Percentiles rank a stretch among this genome's conserved stretches.
These are phyloP conservation scores for Helicostylum pulchrum DNA, from an alignment of 192 early-diverging fungal species.

Conservation along the genomic window DNA sequence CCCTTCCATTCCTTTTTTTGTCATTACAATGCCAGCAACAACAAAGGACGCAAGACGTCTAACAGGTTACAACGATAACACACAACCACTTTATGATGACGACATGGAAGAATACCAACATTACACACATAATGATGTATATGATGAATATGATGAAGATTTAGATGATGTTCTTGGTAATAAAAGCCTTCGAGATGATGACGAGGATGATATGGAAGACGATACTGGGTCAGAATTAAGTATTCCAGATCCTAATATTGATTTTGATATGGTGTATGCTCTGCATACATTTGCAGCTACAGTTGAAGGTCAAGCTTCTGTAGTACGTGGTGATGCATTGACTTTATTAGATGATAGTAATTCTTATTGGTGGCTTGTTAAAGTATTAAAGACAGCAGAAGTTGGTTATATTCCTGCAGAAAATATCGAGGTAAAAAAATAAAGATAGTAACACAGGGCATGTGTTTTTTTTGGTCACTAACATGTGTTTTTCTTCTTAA, in stretches of 20 bases:
- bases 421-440: conserved; percentile 67
- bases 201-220: conserved; percentile 31
- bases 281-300: conserved; percentile 83
- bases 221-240: conserved; percentile 41
- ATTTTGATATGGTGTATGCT: conserved; percentile 78
- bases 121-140: conserved; percentile 37
- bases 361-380: conserved; percentile 80
- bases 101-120: conserved; percentile 24
- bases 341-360: conserved; percentile 81
- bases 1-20: conserved; percentile 16
- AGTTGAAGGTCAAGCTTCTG: conserved; percentile 81
- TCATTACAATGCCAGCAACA: background rate
- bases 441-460: background rate
- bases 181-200: background rate
- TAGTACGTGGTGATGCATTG: conserved; percentile 73
- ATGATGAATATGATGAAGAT: conserved; percentile 35
- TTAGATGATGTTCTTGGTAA: conserved; percentile 27
- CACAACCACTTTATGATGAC: conserved; percentile 22
- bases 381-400: conserved; percentile 62
- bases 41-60: conserved; percentile 17
- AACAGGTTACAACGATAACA: conserved; percentile 20
- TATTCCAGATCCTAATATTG: conserved; percentile 63
- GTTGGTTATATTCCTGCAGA: conserved; percentile 90
- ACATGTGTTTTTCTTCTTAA: background rate
- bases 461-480: background rate